These are phyloP conservation scores for Phytophthora melonis DNA, from an alignment of 352 stramenopile genomes.

Conservation along the genomic window DNA sequence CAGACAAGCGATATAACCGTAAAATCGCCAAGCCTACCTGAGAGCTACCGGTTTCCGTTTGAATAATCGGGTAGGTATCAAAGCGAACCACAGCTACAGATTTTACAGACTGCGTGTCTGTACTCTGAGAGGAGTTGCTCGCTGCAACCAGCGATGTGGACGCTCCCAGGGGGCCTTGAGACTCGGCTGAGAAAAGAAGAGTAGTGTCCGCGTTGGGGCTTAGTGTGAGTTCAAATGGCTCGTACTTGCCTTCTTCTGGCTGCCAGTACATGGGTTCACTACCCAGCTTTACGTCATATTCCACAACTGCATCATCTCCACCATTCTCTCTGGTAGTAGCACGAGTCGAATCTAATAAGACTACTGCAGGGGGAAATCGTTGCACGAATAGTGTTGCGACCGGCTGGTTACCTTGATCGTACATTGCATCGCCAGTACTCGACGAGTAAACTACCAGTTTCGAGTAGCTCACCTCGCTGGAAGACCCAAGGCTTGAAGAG, in stretches of 20 bases:
- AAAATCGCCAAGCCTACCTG: conserved; percentile 65
- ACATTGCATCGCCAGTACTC: conserved; percentile 49
- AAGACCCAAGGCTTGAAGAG: neutral
- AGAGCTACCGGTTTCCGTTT: conserved; percentile 46
- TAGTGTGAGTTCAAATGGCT: conserved; percentile 49
- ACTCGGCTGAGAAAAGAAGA: conserved; percentile 41
- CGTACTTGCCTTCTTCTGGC: conserved; percentile 38
- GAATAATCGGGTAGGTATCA: conserved; percentile 42
- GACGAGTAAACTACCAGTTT: conserved; percentile 30
- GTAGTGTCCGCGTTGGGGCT: conserved; percentile 54
- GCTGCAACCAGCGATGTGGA: conserved; percentile 41
- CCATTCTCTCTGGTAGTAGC: conserved; percentile 50
- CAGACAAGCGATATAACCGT: conserved; percentile 61
- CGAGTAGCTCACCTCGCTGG: conserved; percentile 38
- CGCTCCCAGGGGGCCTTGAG: conserved; percentile 14
- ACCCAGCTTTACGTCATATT: conserved; percentile 52
- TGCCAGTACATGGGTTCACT: conserved; percentile 81
- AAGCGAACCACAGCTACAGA: conserved; percentile 56
- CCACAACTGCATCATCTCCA: conserved; percentile 27
- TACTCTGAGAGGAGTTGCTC: conserved; percentile 64
- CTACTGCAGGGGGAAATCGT: conserved; percentile 46
- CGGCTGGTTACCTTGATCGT: conserved; percentile 39
- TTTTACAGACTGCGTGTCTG: conserved; percentile 27
- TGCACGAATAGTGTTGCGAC: conserved; percentile 49
- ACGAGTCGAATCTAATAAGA: conserved; percentile 52